These are phyloP conservation scores for Diutina catenulata DNA, from an alignment of 1,139 yeast genomes.

Conservation along the genomic window DNA sequence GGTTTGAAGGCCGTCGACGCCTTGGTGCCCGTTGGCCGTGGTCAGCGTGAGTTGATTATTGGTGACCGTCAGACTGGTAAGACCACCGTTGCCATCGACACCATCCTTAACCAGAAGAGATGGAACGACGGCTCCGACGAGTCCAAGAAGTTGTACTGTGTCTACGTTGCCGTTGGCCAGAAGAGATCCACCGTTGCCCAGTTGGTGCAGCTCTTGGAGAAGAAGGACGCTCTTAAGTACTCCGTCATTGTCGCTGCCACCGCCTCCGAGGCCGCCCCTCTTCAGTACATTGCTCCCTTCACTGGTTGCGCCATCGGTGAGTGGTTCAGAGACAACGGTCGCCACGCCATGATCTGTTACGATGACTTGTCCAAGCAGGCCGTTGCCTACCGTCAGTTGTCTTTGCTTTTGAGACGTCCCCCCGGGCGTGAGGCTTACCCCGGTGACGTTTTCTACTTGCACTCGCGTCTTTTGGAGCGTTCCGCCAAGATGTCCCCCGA, in stretches of 20 bases:
- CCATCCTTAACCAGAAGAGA: slow-evolving; percentile 98
- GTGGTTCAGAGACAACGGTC: slow-evolving; percentile 99
- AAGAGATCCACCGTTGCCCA: slow-evolving; percentile 99
- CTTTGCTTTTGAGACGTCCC: slow-evolving; percentile 93
- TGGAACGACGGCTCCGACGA: slow-evolving; percentile 95
- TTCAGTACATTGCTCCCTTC: slow-evolving; percentile 99
- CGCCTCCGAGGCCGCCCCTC: slow-evolving; percentile 99
- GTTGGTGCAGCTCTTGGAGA: slow-evolving; percentile 97
- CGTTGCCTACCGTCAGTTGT: slow-evolving; percentile 99
- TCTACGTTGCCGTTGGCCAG: slow-evolving; percentile 99
- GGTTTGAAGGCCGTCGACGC: slow-evolving; percentile 99
- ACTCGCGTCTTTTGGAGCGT: slow-evolving; percentile 92
- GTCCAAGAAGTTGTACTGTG: slow-evolving; percentile 97
- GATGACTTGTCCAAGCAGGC: slow-evolving; percentile 99
- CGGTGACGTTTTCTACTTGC: slow-evolving; percentile 94
- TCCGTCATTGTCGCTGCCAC: slow-evolving; percentile 98
- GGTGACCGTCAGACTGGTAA: slow-evolving; percentile 99
- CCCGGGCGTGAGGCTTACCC: slow-evolving; percentile 98
- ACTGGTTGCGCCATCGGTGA: slow-evolving; percentile 99
- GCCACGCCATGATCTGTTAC: slow-evolving; percentile 92
- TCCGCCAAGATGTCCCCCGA: slow-evolving; percentile 93
- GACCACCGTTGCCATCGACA: slow-evolving; percentile 97
- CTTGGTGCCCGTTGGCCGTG: slow-evolving; percentile 99
- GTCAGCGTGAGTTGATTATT: slow-evolving; percentile 99
- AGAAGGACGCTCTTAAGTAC: slow-evolving; percentile 96